Evolutionary conservation across 148 eudicot species (phyloP), one percentile per base, ranked within the genome.

Genomic region (Persicaria tinctoria): DNA sequence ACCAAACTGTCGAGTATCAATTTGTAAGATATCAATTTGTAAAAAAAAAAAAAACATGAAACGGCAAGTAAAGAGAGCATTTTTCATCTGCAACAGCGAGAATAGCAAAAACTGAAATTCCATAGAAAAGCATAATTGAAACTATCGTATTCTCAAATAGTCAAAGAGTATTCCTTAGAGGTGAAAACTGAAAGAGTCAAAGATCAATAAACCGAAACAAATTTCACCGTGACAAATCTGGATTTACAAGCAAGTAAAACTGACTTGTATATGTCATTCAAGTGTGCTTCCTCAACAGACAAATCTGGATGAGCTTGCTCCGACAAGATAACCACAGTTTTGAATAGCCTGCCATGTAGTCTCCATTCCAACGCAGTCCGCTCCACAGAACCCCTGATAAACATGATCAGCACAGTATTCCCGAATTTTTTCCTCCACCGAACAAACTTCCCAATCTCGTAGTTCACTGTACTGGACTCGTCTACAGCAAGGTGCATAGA

Each of bases 331-430:
- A 82, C 69, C 70, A 82, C 79, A n/a, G 82, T 82, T 59, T 82
- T 82, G 47, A 82, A 82, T 66, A 82, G 47, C 72, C 84, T 56
- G 5, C 82, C 82, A 76, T 82, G 79, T 44, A 82, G 82, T 73
- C 77, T 79, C 84, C 84, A 82, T 72, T 82, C 84, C 41, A 82
- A 46, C 27, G 84, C 84, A 46, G 79, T 82, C 9, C 75, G 82
- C 49, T 82, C 82, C 59, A 82, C 84, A 59, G 82, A 74, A 27
- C 82, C 84, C 32, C 62, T 79, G 44, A 76, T 75, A 38, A 79
- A 82, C 82, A 82, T 70, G 63, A 82, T 79, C 17, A 82, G 79
- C 77, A 82, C 84, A 51, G 77, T 62, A 59, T 82, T 79, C 46
- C 84, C 82, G 49, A 82, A 82, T 46, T 76, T 73, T 51, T 71